Conservation (phyloP, 495 filamentous ascomycete species). For the Penicillium maclennaniae region DNA sequence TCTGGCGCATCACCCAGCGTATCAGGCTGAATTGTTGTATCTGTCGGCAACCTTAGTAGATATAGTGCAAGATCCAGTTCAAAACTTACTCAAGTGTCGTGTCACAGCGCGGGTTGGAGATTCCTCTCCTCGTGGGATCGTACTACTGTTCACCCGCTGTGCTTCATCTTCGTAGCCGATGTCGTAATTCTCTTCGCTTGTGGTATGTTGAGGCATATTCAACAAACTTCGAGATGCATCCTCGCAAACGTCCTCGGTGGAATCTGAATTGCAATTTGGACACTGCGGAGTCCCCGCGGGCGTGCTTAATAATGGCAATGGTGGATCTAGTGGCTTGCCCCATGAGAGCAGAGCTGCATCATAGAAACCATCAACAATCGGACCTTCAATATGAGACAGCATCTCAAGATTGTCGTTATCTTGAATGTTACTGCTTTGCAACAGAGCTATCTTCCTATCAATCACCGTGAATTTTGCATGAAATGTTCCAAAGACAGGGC, state of each 20-base stretch:
- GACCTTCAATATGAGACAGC: conserved; percentile 73
- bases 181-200: conserved; percentile 62
- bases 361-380: conserved; percentile 71
- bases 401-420: conserved; percentile 79
- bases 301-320: conserved; percentile 51
- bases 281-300: conserved; percentile 43
- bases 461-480: conserved; percentile 76
- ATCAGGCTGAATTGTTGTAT: conserved; percentile 53
- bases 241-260: conserved; percentile 2
- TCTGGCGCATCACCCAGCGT: conserved; percentile 53
- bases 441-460: conserved; percentile 60
- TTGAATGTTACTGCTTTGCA: conserved; percentile 76
- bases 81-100: conserved; percentile 53
- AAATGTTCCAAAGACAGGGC: conserved; percentile 68
- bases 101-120: conserved; percentile 53
- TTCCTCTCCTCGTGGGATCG: conserved; percentile 48
- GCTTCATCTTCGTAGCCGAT: conserved; percentile 54
- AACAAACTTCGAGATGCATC: conserved; percentile 36
- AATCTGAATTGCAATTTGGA: too few species aligned
- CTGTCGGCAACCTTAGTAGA: conserved; percentile 15
- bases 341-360: conserved; percentile 69
- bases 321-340: conserved; percentile 59
- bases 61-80: background rate
- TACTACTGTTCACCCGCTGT: conserved; percentile 50
- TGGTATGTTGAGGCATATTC: conserved; percentile 42